Conservation (phyloP, 805 yeast species). For the Candida ovalis region DNA sequence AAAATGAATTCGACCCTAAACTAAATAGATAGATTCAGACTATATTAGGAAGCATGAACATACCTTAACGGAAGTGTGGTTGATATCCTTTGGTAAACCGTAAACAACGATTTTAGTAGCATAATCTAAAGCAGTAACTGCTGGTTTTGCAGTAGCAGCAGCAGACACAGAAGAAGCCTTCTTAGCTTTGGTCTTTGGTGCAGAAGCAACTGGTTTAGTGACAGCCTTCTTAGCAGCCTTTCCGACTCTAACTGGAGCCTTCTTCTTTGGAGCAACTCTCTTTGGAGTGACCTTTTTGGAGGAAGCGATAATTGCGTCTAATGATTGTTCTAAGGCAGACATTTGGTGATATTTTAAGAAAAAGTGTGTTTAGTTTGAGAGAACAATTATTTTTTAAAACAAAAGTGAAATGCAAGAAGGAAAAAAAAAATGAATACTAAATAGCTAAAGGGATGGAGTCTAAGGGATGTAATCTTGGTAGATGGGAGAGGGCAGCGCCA, state of each 20-base stretch:
- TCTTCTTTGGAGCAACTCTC: slow-evolving; percentile 27
- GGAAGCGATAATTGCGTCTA: slow-evolving; percentile 88
- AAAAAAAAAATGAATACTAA: not conserved
- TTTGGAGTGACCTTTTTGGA: slow-evolving; percentile 32
- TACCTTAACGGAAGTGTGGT: slow-evolving; percentile 67
- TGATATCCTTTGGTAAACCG: slow-evolving; percentile 70
- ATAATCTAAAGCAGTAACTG: slow-evolving; percentile 31
- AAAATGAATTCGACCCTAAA: slow-evolving; percentile 1
- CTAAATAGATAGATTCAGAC: not conserved
- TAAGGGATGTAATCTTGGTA: too few relatives aligned
- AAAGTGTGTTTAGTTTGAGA: not conserved
- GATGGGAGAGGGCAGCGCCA: too few relatives aligned
- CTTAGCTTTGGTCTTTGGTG: slow-evolving; percentile 9
- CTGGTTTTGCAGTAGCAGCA: slow-evolving; percentile 14
- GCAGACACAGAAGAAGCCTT: slow-evolving; percentile 16
- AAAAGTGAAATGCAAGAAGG: not conserved
- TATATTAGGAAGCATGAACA: slow-evolving; percentile 6
- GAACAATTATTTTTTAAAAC: not conserved
- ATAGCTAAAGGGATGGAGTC: too few relatives aligned
- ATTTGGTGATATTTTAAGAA: slow-evolving; percentile 32
- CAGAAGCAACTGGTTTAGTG: slow-evolving; percentile 6
- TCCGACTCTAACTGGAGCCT: slow-evolving; percentile 31
- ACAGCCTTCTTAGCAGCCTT: slow-evolving; percentile 20
- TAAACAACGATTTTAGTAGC: slow-evolving; percentile 78
- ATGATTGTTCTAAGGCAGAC: slow-evolving; percentile 88